These are phyloP conservation scores for Tricholoma sp. DNA, from an alignment of 768 basidiomycete genomes.

Conservation along the genomic window DNA sequence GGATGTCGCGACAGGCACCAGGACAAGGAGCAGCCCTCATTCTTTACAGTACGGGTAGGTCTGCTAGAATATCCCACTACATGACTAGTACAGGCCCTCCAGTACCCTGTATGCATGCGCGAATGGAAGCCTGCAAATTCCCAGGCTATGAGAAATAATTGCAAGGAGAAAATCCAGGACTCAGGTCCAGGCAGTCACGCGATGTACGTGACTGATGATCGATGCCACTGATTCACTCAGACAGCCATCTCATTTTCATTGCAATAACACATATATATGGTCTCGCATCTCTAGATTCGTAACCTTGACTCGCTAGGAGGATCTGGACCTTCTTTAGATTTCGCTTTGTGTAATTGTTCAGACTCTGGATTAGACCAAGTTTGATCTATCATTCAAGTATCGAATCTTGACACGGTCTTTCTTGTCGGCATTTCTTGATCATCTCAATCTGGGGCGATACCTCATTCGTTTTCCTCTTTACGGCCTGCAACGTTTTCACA, in stretches of 20 bases:
- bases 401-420: neutral
- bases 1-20: neutral
- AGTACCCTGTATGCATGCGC: slow-evolving; percentile 41
- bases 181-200: slow-evolving; percentile 4
- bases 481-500: slow-evolving; percentile 35
- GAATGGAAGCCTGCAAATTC: slow-evolving; percentile 13
- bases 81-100: slow-evolving; percentile 29
- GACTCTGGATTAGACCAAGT: neutral
- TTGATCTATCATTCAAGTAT: neutral
- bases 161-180: slow-evolving; percentile 9
- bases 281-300: slow-evolving; percentile 9
- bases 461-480: slow-evolving; percentile 21
- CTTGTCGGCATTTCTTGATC: neutral
- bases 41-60: neutral
- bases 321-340: slow-evolving; percentile 3
- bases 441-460: slow-evolving; percentile 1
- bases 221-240: too few species aligned
- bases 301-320: neutral
- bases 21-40: neutral
- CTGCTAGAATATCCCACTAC: slow-evolving; percentile 29
- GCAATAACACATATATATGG: neutral
- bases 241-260: neutral
- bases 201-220: slow-evolving; percentile 10
- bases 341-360: neutral
- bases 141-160: slow-evolving; percentile 4